Evolutionary conservation across 306 rosid genomes (phyloP), one percentile per base, ranked within the genome.

Genomic region (Bauhinia variegata): DNA sequence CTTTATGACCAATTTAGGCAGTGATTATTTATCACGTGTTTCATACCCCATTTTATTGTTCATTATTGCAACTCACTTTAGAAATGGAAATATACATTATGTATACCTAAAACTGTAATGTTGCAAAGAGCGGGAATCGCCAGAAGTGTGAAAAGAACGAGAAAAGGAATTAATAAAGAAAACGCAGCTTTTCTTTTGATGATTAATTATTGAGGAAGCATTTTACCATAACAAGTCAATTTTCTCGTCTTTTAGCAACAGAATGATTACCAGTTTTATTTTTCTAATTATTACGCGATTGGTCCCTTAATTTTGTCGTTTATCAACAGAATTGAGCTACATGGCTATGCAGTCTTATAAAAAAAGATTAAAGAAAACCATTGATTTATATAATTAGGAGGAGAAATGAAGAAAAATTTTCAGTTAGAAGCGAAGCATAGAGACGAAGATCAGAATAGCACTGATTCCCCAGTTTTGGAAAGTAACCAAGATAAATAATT

Each of bases 161-260:
- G 36, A 41, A 32, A 60, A 31, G 37, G 31, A 15, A 44, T 11
- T 9, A 8, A 38, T 18, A 43, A 53, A 62, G 56, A 57, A 34
- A 52, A 23, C 41, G 63, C 5, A 18, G 60, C 23, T 71, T 39
- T 37, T 1, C 47, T 62, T 71, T 61, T 41, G 19, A 32, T 71
- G 55, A 62, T 41, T 62, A n/a, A n/a, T n/a, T n/a, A n/a, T 52
- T 43, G 53, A 28, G 69, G 63, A 42, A 61, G 62, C 68, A 39
- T 47, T 28, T 51, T 28, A 1, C 34, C 33, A 12, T 31, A 60
- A 6, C 67, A 37, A 23, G 60, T 70, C 43, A n/a, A 23, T 49
- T 23, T 10, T 37, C 60, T 50, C 33, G 44, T 58, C 66, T 14
- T 67, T 59, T 37, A 49, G 19, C 52, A 37, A 59, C 18, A 6